These are phyloP conservation scores for Colletotrichum chrysophilum DNA, from an alignment of 2,329 filamentous ascomycete species.

Conservation along the genomic window DNA sequence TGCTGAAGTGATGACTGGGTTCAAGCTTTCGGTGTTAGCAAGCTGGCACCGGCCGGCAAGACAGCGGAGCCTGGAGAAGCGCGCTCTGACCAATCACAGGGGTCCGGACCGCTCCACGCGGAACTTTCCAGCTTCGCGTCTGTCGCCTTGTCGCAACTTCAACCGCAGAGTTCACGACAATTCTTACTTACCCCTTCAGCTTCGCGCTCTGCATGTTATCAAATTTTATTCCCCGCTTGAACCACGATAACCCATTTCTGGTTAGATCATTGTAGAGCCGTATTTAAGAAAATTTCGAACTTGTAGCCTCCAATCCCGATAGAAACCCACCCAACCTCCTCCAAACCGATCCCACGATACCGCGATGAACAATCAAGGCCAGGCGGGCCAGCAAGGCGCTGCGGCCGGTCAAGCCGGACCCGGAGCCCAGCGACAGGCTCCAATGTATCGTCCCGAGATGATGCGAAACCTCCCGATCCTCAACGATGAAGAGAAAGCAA, in stretches of 20 bases:
- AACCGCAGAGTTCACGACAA: background rate
- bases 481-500: conserved; percentile 58
- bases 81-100: conserved; percentile 6
- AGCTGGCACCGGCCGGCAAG: background rate
- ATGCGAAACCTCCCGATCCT: conserved; percentile 57
- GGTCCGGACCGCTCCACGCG: background rate
- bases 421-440: conserved; percentile 31
- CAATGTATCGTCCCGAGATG: conserved; percentile 56
- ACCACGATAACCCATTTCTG: background rate
- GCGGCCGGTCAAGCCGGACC: conserved; percentile 24
- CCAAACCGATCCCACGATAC: background rate
- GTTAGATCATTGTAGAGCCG: background rate
- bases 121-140: conserved; percentile 19
- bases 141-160: background rate
- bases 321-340: background rate
- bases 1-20: background rate
- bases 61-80: background rate
- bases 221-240: background rate
- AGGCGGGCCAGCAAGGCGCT: conserved; percentile 21
- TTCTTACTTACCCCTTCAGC: background rate
- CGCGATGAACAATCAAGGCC: conserved; percentile 22
- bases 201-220: background rate
- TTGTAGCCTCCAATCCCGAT: background rate
- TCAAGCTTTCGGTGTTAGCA: background rate
- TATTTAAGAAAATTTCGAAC: background rate